Percentiles rank a stretch among this genome's conserved stretches.
Evolutionary conservation across 306 rosid species (phyloP).

Genomic region (Lithocarpus polystachyus): DNA sequence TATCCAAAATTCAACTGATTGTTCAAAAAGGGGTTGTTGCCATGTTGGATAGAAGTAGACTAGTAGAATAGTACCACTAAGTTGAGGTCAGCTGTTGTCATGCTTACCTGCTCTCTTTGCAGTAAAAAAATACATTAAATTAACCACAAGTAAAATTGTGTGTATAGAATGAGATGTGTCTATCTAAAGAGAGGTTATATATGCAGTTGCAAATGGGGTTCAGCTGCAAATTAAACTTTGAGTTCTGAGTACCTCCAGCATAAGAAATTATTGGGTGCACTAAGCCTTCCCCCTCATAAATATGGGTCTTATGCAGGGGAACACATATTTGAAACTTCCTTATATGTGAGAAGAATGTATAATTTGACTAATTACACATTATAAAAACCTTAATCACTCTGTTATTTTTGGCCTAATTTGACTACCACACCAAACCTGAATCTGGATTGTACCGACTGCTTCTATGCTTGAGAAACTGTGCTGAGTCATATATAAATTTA

Average conservation of each 20-base stretch:
- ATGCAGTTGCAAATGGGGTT: not conserved
- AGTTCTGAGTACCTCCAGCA: too few species aligned
- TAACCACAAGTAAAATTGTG: not conserved
- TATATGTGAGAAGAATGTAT: too few species aligned
- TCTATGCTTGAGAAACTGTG: not conserved
- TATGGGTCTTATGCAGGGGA: too few species aligned
- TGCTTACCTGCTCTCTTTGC: slow-evolving; percentile 7
- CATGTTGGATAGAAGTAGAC: not conserved
- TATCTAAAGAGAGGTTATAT: not conserved
- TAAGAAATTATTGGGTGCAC: too few species aligned
- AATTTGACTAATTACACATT: too few species aligned
- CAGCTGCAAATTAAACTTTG: too few species aligned
- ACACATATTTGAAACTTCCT: too few species aligned
- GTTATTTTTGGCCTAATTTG: too few species aligned
- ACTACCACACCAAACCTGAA: not conserved
- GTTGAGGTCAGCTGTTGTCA: slow-evolving; percentile 24
- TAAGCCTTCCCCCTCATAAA: too few species aligned
- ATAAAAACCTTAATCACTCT: too few species aligned
- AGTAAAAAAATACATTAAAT: not conserved
- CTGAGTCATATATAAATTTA: not conserved
- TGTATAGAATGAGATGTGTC: not conserved
- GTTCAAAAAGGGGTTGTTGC: not conserved
- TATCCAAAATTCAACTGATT: not conserved
- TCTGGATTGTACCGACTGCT: not conserved
- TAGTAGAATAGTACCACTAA: not conserved